A percentile compares a stretch with the other conserved stretches of the same genome.
These are phyloP conservation scores for Coleophoma crateriformis DNA, from an alignment of 2,329 filamentous ascomycete species.

Conservation along the genomic window DNA sequence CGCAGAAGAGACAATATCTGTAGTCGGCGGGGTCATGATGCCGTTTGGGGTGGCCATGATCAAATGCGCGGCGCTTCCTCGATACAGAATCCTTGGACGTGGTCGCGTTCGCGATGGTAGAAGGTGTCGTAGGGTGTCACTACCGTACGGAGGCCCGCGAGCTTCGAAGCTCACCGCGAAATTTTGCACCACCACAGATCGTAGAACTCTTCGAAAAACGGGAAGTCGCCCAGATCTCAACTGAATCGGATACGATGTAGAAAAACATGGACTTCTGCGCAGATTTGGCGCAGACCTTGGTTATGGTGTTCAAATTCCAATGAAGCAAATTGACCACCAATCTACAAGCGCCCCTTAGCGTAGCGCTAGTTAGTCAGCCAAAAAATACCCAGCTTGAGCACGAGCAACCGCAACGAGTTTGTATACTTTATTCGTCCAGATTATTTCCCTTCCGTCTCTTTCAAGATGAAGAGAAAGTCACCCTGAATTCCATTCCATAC, in stretches of 20 bases:
- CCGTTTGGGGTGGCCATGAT: constrained; percentile 34
- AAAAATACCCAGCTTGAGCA: too few species aligned
- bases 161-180: not conserved
- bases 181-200: not conserved
- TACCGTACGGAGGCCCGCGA: not conserved
- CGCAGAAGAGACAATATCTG: constrained; percentile 16
- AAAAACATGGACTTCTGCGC: constrained; percentile 2
- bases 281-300: not conserved
- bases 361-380: not conserved
- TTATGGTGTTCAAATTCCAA: not conserved
- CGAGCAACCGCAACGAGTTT: too few species aligned
- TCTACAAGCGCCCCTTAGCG: not conserved
- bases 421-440: too few species aligned
- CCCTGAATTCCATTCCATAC: too few species aligned
- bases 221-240: not conserved
- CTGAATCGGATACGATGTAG: not conserved
- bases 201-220: not conserved
- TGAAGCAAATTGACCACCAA: not conserved
- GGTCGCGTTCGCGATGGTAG: constrained; percentile 7
- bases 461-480: too few species aligned
- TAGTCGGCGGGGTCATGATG: constrained; percentile 28
- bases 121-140: constrained; percentile 2
- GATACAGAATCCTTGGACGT: constrained; percentile 1
- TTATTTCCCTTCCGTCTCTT: too few species aligned
- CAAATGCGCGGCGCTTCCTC: constrained; percentile 8